phyloP scores from a whole-genome alignment of 768 basidiomycete genomes.

The Tricholoma bakamatsutake region DNA sequence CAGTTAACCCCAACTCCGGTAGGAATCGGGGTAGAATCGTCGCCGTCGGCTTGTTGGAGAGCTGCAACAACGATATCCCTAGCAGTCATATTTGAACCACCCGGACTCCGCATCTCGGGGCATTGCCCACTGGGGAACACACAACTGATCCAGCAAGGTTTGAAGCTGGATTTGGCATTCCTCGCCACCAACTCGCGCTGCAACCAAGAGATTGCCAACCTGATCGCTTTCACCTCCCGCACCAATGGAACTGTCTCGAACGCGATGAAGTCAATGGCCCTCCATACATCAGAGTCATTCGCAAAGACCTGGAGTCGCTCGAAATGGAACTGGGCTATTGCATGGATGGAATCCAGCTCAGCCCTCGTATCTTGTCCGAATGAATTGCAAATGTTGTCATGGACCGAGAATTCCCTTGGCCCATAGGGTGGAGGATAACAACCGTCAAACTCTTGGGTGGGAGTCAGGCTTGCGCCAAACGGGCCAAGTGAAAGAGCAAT shows the following conservation, averaged over 20 bases:
- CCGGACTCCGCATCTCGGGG: conserved; percentile 29
- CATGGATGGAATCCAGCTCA: conserved; percentile 38
- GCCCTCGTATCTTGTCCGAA: conserved; percentile 28
- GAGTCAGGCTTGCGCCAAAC: conserved; percentile 59
- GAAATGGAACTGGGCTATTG: conserved; percentile 58
- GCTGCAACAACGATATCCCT: conserved; percentile 39
- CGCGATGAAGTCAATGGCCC: conserved; percentile 52
- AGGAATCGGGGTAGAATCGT: conserved; percentile 27
- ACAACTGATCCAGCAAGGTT: conserved; percentile 74
- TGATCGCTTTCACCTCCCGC: conserved; percentile 60
- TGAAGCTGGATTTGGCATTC: conserved; percentile 18
- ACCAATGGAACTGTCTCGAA: conserved; percentile 76
- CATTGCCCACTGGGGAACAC: conserved; percentile 50
- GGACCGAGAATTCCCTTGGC: conserved; percentile 37
- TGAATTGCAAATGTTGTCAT: conserved; percentile 33
- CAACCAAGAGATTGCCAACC: conserved; percentile 48
- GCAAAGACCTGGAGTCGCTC: conserved; percentile 53
- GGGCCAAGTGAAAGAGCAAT: conserved; percentile 72
- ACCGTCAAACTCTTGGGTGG: conserved; percentile 70
- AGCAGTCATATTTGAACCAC: conserved; percentile 21
- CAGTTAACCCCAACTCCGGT: conserved; percentile 73
- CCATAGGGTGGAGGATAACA: conserved; percentile 75
- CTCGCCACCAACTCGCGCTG: conserved; percentile 12
- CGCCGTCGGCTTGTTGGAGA: conserved; percentile 14
- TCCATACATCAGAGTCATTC: conserved; percentile 44